Percentiles rank a stretch among this genome's conserved stretches.
phyloP scores from a whole-genome alignment of 345 rosid genomes.

The Sonneratia caseolaris region DNA sequence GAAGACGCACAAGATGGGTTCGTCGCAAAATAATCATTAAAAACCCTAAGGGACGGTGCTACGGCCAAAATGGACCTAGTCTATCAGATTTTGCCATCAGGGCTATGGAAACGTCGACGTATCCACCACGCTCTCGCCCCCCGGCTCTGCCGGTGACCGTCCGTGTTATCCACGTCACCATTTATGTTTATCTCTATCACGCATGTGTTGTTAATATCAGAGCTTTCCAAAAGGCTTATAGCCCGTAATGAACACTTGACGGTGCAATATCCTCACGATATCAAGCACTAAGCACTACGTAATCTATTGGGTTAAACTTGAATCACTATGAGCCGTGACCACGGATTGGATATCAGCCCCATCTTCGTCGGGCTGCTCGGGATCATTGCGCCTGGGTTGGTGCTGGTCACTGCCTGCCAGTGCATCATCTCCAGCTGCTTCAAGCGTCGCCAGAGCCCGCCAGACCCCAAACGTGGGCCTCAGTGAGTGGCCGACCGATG shows the following conservation, averaged over 20 bases:
- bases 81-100: background rate
- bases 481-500: background rate
- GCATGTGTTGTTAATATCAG: background rate
- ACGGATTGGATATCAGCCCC: slow-evolving; percentile 10
- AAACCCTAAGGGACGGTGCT: background rate
- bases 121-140: background rate
- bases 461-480: background rate
- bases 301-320: too few relatives aligned
- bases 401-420: slow-evolving; percentile 28
- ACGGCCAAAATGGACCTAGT: background rate
- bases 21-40: too few relatives aligned
- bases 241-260: too few relatives aligned
- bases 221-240: too few relatives aligned
- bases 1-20: too few relatives aligned
- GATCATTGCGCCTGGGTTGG: slow-evolving; percentile 24
- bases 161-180: background rate
- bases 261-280: too few relatives aligned
- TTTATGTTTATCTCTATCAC: background rate
- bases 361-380: slow-evolving; percentile 30
- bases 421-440: slow-evolving; percentile 17
- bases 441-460: background rate
- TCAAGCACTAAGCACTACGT: too few relatives aligned
- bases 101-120: background rate
- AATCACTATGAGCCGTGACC: slow-evolving; percentile 17
- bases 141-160: background rate